Base-by-base conservation (phyloP, 2,329 filamentous ascomycete genomes). In the Fulvia fulva region DNA sequence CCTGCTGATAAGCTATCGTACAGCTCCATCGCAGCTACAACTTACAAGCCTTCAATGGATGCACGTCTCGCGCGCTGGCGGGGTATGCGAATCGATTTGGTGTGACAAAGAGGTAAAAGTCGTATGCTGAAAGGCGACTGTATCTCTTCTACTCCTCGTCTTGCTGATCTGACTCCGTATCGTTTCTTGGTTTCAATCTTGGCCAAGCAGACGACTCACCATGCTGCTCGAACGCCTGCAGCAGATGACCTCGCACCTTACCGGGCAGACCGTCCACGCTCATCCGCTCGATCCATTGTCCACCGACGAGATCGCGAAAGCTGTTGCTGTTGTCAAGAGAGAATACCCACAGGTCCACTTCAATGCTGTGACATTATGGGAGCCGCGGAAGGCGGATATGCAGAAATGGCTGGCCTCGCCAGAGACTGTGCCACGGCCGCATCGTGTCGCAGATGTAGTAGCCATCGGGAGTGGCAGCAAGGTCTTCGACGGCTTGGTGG, bases 341-440 rank as follows among this genome's bases (percentile, higher is more conserved):
- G 81, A 87, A 59, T 81, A 96, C 71, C 80, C 84, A 57, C 80
- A 87, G 51, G 81, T 95, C 59, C 85, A 86, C 74, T 96, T 92
- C 83, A 94, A 96, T 78, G 89, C 91, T 2, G 87, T 96, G 56
- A 89, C 90, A 2, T 79, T 96, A 26, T 87, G 86, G 68, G 91
- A 96, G 78, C 91, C 91, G 51, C 87, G 87, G 63, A 96, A 96
- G 80, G 85, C 82, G 47, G 86, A 91, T 67, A 91, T 96, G 89
- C 80, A 86, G 71, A 83, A 82, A 59, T 96, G 90, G 90, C 76
- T 96, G 12, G 85, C 82, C 51, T 80, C 85, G 58, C 85, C 88
- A 0, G 76, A 83, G 21, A 80, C 78, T 9, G 76, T 79, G 0
- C 80, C 85, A 0, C 80, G 84, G 46, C 91, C 91, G 11, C 74